Conservation (phyloP, 495 filamentous ascomycete genomes). For the Penicillium goetzii region DNA sequence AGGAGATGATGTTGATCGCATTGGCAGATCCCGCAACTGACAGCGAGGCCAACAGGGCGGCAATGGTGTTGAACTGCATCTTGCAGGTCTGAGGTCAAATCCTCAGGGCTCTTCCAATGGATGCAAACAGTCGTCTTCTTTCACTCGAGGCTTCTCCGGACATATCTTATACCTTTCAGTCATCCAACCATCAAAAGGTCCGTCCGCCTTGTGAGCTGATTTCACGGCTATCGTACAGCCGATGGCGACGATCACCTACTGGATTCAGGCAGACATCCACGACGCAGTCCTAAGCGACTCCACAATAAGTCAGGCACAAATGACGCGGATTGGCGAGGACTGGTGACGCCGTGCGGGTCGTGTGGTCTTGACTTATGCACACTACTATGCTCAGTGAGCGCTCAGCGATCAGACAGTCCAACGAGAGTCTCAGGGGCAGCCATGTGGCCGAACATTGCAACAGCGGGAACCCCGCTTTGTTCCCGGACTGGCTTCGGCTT, state of each 20-base stretch:
- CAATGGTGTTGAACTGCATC: slow-evolving; percentile 18
- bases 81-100: not conserved
- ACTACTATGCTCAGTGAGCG: not conserved
- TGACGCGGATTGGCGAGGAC: not conserved
- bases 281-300: slow-evolving; percentile 12
- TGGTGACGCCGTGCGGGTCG: not conserved
- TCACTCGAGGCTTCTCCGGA: too few species aligned
- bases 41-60: slow-evolving; percentile 16
- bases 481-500: slow-evolving; percentile 1
- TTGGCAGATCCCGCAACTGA: slow-evolving; percentile 19
- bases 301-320: not conserved
- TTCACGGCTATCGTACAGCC: not conserved
- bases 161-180: not conserved
- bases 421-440: slow-evolving; percentile 8
- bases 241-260: slow-evolving; percentile 4
- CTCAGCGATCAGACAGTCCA: slow-evolving; percentile 1
- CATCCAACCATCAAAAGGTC: not conserved
- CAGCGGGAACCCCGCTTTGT: not conserved
- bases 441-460: slow-evolving; percentile 10
- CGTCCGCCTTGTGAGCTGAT: not conserved
- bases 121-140: not conserved
- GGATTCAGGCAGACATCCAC: not conserved
- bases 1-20: slow-evolving; percentile 62
- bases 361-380: slow-evolving; percentile 3
- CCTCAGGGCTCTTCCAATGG: too few species aligned